Conservation (phyloP, 371 early-diverging fungal species). For the Rhizopus microsporus region DNA sequence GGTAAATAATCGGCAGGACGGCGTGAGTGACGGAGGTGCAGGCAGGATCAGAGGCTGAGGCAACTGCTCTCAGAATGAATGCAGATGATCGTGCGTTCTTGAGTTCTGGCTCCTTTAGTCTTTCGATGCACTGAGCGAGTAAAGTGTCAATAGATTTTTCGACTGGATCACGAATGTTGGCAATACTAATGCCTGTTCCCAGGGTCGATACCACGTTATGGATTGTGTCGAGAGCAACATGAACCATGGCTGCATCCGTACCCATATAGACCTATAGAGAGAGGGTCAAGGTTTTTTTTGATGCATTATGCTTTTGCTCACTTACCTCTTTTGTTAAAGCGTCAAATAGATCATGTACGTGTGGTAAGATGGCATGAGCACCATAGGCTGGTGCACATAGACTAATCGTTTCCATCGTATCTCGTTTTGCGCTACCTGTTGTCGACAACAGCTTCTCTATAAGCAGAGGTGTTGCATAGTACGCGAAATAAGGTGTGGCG, state of each 20-base stretch:
- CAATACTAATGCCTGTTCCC: constrained; percentile 52
- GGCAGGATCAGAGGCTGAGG: constrained; percentile 69
- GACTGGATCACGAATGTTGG: constrained; percentile 51
- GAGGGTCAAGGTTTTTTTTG: neutral
- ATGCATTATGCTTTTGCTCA: neutral
- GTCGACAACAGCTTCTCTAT: constrained; percentile 81
- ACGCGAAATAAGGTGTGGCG: constrained; percentile 72
- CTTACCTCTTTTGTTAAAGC: constrained; percentile 62
- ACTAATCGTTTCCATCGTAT: constrained; percentile 76
- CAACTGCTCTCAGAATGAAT: constrained; percentile 60
- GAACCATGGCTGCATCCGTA: constrained; percentile 63
- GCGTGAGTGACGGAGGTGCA: constrained; percentile 59
- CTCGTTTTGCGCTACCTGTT: constrained; percentile 64
- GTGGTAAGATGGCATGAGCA: constrained; percentile 59
- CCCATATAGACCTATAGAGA: constrained; percentile 57
- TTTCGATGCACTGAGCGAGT: constrained; percentile 59
- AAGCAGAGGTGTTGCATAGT: constrained; percentile 74
- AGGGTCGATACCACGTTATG: constrained; percentile 64
- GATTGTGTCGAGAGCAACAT: constrained; percentile 57
- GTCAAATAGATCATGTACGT: constrained; percentile 65
- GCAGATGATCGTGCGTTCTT: constrained; percentile 68
- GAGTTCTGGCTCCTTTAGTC: constrained; percentile 65
- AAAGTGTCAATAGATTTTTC: constrained; percentile 63
- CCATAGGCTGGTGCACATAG: constrained; percentile 73
- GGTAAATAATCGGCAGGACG: constrained; percentile 50